phyloP scores from a whole-genome alignment of 345 rosid genomes.

The Combretum micranthum region DNA sequence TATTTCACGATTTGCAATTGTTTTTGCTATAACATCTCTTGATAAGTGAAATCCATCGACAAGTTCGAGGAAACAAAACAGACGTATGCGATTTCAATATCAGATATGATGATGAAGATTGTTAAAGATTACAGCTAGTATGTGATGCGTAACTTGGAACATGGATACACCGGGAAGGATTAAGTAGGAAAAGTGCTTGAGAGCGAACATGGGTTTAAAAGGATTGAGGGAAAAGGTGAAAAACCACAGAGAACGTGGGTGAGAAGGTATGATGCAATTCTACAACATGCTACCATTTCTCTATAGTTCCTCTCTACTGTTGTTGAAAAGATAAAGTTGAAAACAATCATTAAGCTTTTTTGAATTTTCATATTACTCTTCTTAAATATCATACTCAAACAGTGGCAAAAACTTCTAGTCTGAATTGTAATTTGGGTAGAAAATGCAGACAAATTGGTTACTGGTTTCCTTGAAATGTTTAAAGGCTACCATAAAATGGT shows the following conservation, averaged over 20 bases:
- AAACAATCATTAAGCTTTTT: background rate
- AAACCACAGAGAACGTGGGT: conserved; percentile 52
- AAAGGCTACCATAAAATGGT: conserved; percentile 72
- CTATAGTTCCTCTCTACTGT: no score
- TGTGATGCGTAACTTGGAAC: conserved; percentile 58
- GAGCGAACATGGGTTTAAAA: conserved; percentile 53
- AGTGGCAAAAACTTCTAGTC: conserved; percentile 54
- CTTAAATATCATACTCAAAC: conserved; percentile 40
- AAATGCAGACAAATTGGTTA: conserved; percentile 58
- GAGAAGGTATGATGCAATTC: conserved; percentile 11
- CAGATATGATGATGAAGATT: conserved; percentile 65
- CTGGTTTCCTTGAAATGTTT: conserved; percentile 69
- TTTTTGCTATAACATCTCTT: background rate
- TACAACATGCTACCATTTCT: no score
- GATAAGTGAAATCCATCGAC: conserved; percentile 48
- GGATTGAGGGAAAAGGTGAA: conserved; percentile 56
- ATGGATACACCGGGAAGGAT: conserved; percentile 67
- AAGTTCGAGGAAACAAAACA: conserved; percentile 62
- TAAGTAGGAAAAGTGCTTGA: conserved; percentile 64
- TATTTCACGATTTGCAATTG: background rate
- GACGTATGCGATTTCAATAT: conserved; percentile 67
- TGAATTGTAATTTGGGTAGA: conserved; percentile 60
- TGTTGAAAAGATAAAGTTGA: no score
- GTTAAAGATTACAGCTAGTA: conserved; percentile 71
- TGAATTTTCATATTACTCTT: background rate